phyloP scores from a whole-genome alignment of 78 protist species.

The Pelomyxa schiedti region DNA sequence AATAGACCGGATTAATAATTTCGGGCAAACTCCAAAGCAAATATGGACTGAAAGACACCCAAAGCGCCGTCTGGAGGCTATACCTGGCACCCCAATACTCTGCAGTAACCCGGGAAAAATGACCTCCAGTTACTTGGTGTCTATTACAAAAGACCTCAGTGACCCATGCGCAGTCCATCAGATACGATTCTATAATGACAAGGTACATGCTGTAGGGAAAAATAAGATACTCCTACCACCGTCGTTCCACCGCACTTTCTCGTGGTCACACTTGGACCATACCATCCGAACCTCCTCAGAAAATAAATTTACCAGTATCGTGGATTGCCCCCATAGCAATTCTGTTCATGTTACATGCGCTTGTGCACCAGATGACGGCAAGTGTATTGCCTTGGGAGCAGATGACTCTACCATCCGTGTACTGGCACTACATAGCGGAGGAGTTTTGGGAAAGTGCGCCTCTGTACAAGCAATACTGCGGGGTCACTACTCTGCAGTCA shows the following conservation, averaged over 20 bases:
- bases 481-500: slow-evolving; percentile 43
- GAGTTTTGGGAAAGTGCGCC: no score
- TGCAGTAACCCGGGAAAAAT: not conserved
- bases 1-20: slow-evolving; percentile 72
- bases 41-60: slow-evolving; percentile 62
- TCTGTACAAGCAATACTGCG: slow-evolving; percentile 8
- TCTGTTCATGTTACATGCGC: slow-evolving; percentile 21
- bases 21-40: slow-evolving; percentile 97
- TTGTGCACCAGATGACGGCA: slow-evolving; percentile 36
- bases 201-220: slow-evolving; percentile 21
- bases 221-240: slow-evolving; percentile 17
- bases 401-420: slow-evolving; percentile 8
- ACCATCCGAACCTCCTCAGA: slow-evolving; percentile 19
- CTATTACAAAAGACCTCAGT: slow-evolving; percentile 37
- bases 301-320: slow-evolving; percentile 15
- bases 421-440: not conserved
- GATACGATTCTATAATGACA: not conserved
- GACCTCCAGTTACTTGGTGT: slow-evolving; percentile 22
- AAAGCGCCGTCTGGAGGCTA: slow-evolving; percentile 20
- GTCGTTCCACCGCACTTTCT: slow-evolving; percentile 8
- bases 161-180: slow-evolving; percentile 29
- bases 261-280: slow-evolving; percentile 39
- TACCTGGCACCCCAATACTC: slow-evolving; percentile 5
- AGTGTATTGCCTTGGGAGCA: slow-evolving; percentile 40
- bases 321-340: slow-evolving; percentile 43